These are phyloP conservation scores for Shiraia sp. DNA, from an alignment of 2,329 filamentous ascomycete genomes.

Conservation along the genomic window DNA sequence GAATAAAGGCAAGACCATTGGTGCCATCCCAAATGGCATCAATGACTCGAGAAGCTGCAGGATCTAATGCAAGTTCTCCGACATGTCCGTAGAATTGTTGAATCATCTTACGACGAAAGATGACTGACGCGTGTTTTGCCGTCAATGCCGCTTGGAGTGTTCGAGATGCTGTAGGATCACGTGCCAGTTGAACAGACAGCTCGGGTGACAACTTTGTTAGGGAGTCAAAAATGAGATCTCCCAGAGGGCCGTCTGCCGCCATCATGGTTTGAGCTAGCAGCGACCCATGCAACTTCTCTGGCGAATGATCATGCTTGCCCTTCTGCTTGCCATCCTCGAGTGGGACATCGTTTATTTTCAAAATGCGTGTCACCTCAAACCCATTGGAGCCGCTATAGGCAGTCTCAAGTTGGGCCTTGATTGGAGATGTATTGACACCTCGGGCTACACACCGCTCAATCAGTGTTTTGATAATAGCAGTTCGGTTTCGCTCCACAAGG, in stretches of 20 bases:
- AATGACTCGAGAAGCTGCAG: slow-evolving; percentile 67
- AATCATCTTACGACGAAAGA: slow-evolving; percentile 66
- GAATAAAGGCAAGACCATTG: slow-evolving; percentile 66
- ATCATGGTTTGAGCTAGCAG: slow-evolving; percentile 82
- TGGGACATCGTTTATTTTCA: slow-evolving; percentile 57
- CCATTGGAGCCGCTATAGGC: slow-evolving; percentile 57
- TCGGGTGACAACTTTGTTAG: slow-evolving; percentile 56
- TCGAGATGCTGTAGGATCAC: slow-evolving; percentile 60
- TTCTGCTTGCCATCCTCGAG: slow-evolving; percentile 45
- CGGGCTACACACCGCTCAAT: slow-evolving; percentile 81
- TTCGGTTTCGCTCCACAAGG: slow-evolving; percentile 74
- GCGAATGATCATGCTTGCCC: slow-evolving; percentile 34
- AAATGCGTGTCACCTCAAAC: slow-evolving; percentile 62
- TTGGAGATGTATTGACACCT: slow-evolving; percentile 58
- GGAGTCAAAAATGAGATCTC: slow-evolving; percentile 70
- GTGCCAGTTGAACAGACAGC: slow-evolving; percentile 65
- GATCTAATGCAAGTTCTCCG: slow-evolving; percentile 62
- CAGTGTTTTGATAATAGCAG: slow-evolving; percentile 77
- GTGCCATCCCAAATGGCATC: slow-evolving; percentile 69
- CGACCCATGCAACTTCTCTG: slow-evolving; percentile 75
- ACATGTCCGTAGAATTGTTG: slow-evolving; percentile 66
- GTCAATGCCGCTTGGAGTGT: slow-evolving; percentile 67
- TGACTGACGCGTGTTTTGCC: slow-evolving; percentile 56
- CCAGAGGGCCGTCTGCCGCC: slow-evolving; percentile 68
- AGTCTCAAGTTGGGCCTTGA: slow-evolving; percentile 62